Conservation (phyloP, 2,329 filamentous ascomycete species). For the Colletotrichum liriopes region DNA sequence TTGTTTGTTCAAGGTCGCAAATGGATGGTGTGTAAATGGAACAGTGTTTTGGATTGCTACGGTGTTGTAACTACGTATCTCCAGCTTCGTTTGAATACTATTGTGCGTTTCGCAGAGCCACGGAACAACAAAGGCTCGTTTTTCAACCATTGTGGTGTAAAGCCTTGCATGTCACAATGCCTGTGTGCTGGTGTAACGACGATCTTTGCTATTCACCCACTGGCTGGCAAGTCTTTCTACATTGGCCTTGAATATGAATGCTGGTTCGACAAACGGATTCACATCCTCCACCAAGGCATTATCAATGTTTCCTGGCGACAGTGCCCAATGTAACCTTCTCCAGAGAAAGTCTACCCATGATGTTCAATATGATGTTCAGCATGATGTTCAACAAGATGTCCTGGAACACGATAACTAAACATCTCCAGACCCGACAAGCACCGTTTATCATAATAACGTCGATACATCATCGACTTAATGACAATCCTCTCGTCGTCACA, state of each 20-base stretch:
- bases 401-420: background rate
- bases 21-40: too few relatives aligned
- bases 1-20: too few relatives aligned
- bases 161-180: background rate
- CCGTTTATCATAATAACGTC: too few relatives aligned
- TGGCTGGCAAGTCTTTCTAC: background rate
- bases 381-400: background rate
- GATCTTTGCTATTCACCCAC: background rate
- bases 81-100: too few relatives aligned
- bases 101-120: background rate
- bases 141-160: too few relatives aligned
- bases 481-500: background rate
- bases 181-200: background rate
- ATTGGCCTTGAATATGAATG: background rate
- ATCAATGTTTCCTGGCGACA: background rate
- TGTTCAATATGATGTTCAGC: background rate
- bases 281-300: background rate
- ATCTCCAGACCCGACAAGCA: rapidly evolving
- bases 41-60: too few relatives aligned
- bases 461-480: background rate
- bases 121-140: background rate
- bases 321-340: background rate
- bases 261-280: background rate
- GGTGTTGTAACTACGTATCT: too few relatives aligned
- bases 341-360: background rate